These are phyloP conservation scores for Auxenochlorella protothecoides DNA, from an alignment of 139 green algal species.

Conservation along the genomic window DNA sequence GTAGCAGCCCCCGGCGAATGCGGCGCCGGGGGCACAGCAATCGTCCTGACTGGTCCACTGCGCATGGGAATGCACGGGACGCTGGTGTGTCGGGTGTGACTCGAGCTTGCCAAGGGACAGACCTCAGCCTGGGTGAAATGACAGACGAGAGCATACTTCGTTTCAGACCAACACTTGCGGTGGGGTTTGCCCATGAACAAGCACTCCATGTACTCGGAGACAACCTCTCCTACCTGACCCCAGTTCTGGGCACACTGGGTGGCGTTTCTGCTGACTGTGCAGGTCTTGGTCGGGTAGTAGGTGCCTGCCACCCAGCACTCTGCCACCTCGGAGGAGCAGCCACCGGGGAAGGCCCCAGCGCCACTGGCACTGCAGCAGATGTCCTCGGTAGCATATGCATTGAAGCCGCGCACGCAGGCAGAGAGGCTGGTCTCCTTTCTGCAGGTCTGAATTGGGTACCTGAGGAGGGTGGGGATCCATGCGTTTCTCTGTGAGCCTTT, in stretches of 20 bases:
- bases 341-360: background rate
- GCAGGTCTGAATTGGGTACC: too few species aligned
- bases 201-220: too few species aligned
- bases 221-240: conserved; percentile 5
- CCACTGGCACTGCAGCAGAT: background rate
- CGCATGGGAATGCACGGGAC: background rate
- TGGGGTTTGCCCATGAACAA: background rate
- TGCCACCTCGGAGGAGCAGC: background rate
- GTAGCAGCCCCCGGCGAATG: conserved; percentile 11
- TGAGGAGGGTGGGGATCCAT: too few species aligned
- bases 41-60: conserved; percentile 9
- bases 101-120: background rate
- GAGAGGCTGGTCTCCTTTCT: background rate
- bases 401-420: conserved; percentile 13
- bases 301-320: conserved; percentile 6
- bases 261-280: conserved; percentile 2
- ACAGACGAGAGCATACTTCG: background rate
- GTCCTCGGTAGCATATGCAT: conserved; percentile 3
- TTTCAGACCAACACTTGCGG: background rate
- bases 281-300: conserved; percentile 4
- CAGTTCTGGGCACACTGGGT: conserved; percentile 10
- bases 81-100: background rate
- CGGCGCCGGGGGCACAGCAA: conserved; percentile 11
- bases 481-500: too few species aligned
- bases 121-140: background rate